Percentiles rank a stretch among this genome's conserved stretches.
Evolutionary conservation across 768 basidiomycete genomes (phyloP).

Genomic region (Galerina sulciceps): DNA sequence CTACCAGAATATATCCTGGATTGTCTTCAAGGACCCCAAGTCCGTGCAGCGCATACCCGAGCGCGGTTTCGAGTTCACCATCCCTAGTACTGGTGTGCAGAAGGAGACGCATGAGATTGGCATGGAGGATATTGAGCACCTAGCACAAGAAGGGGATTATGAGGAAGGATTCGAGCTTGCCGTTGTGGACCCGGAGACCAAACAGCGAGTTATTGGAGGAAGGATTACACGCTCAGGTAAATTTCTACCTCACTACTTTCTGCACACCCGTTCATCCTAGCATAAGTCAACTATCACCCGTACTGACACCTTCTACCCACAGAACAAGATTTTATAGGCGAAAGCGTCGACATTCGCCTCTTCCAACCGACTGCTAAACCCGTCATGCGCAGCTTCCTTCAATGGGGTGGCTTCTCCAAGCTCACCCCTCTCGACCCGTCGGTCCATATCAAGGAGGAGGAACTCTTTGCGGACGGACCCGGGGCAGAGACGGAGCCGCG

Average conservation of each 20-base stretch:
- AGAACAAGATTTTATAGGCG: constrained; percentile 9
- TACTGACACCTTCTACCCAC: background rate
- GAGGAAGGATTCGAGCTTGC: constrained; percentile 13
- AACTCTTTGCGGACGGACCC: constrained; percentile 21
- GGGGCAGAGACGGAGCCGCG: background rate
- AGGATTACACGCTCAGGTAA: constrained; percentile 23
- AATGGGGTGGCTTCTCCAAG: constrained; percentile 42
- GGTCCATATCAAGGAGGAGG: constrained; percentile 21
- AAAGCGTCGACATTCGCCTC: background rate
- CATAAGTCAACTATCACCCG: too few relatives aligned
- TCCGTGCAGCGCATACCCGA: constrained; percentile 41
- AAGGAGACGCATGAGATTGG: constrained; percentile 36
- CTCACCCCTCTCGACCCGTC: constrained; percentile 31
- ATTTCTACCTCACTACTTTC: background rate
- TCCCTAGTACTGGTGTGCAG: constrained; percentile 26
- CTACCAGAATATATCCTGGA: constrained; percentile 47
- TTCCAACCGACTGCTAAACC: constrained; percentile 6
- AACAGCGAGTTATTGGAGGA: constrained; percentile 18
- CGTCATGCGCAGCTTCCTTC: constrained; percentile 28
- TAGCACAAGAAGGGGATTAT: constrained; percentile 21
- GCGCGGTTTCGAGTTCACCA: constrained; percentile 26
- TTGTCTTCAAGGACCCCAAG: constrained; percentile 48
- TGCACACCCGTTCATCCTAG: too few relatives aligned
- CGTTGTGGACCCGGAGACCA: constrained; percentile 8
- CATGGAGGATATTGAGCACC: constrained; percentile 36